Evolutionary conservation across 2,329 filamentous ascomycete genomes (phyloP).

Genomic region (Neofusicoccum sp.): DNA sequence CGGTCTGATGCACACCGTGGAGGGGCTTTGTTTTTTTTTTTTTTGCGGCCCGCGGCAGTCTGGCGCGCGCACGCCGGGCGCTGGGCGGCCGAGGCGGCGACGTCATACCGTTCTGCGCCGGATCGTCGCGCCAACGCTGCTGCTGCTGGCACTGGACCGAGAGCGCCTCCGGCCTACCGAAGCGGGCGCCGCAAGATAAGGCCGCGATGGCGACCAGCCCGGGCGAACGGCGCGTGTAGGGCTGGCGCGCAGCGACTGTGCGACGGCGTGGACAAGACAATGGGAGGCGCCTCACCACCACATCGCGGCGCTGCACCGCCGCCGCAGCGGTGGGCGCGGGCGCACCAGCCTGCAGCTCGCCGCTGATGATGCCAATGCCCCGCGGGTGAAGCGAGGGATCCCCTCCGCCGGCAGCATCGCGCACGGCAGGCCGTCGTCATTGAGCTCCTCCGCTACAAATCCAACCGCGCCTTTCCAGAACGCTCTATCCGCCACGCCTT

Average conservation of each 20-base stretch:
- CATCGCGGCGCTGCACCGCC: background rate
- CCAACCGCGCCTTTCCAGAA: constrained; percentile 9
- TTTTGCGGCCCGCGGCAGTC: background rate
- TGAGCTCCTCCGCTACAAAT: constrained; percentile 1
- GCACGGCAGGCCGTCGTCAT: constrained; percentile 1
- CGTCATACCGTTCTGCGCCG: constrained; percentile 6
- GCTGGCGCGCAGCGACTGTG: background rate
- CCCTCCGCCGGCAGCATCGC: background rate
- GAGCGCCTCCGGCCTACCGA: background rate
- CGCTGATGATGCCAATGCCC: background rate
- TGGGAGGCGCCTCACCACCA: background rate
- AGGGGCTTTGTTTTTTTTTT: background rate
- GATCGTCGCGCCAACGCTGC: constrained; percentile 4
- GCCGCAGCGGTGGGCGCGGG: background rate
- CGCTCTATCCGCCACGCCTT: constrained; percentile 5
- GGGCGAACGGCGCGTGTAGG: background rate
- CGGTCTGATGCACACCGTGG: background rate
- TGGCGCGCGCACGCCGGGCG: background rate
- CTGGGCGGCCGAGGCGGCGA: background rate
- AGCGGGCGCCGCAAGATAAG: constrained; percentile 4
- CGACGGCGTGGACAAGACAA: background rate
- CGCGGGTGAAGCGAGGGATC: constrained; percentile 8
- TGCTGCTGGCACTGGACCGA: background rate
- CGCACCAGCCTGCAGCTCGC: background rate
- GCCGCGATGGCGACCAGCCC: background rate